These are phyloP conservation scores for Leptographium flavum DNA, from an alignment of 2,329 filamentous ascomycete species.

Conservation along the genomic window DNA sequence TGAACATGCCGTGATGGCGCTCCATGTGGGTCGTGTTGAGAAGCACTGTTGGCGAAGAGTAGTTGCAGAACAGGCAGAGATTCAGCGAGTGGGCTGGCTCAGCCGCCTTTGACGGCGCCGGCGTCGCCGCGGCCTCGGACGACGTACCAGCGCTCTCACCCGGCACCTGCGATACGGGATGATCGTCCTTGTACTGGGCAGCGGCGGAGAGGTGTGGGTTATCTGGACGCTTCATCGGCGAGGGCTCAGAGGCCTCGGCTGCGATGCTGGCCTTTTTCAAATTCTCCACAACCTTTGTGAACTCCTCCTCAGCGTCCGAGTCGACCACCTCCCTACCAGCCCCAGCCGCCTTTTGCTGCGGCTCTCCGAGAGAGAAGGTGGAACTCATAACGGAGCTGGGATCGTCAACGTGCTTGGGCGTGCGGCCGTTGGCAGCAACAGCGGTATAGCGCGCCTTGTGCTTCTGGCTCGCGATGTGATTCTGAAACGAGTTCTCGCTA, in stretches of 20 bases:
- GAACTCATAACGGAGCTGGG: constrained; percentile 77
- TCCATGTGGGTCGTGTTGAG: constrained; percentile 82
- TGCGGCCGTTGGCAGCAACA: constrained; percentile 19
- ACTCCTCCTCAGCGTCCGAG: constrained; percentile 57
- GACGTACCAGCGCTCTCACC: neutral
- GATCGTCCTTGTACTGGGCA: constrained; percentile 30
- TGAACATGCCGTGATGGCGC: constrained; percentile 86
- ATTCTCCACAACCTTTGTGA: constrained; percentile 62
- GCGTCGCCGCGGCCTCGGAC: constrained; percentile 12
- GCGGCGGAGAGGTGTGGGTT: constrained; percentile 32
- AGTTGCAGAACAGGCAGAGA: constrained; percentile 84
- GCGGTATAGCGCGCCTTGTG: constrained; percentile 58
- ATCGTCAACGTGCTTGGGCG: constrained; percentile 43
- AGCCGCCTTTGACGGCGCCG: constrained; percentile 14
- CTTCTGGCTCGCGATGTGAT: constrained; percentile 83
- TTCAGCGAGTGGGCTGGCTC: constrained; percentile 29
- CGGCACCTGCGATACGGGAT: constrained; percentile 21
- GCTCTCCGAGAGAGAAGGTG: constrained; percentile 80
- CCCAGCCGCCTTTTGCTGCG: constrained; percentile 34
- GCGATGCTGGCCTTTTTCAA: constrained; percentile 49
- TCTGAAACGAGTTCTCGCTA: constrained; percentile 90
- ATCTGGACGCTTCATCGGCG: constrained; percentile 39
- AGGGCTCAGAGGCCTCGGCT: constrained; percentile 28
- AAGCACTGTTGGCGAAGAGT: constrained; percentile 58
- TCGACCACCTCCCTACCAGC: constrained; percentile 31